phyloP scores from a whole-genome alignment of 2,329 filamentous ascomycete genomes.

The Pseudohalonectria lignicola region DNA sequence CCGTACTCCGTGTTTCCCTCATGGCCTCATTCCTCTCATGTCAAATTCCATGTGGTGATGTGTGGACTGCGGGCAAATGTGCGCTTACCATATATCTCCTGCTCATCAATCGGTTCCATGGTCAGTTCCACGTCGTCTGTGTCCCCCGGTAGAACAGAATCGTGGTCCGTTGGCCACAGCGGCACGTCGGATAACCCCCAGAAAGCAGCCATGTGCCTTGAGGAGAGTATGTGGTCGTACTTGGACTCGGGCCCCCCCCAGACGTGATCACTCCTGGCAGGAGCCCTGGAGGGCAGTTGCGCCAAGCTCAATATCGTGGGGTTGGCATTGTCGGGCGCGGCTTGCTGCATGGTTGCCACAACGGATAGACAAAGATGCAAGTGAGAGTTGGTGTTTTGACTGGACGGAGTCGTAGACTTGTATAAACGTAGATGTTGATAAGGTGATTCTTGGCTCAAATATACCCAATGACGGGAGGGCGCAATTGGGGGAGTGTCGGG shows the following conservation, averaged over 20 bases:
- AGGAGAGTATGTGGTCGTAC: conserved; percentile 34
- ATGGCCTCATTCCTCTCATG: no score
- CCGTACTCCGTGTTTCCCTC: no score
- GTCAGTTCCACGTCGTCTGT: conserved; percentile 48
- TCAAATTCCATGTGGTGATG: no score
- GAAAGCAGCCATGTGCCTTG: conserved; percentile 24
- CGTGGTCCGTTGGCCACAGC: conserved; percentile 7
- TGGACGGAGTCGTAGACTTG: no score
- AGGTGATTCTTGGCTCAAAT: no score
- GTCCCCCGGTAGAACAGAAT: conserved; percentile 15
- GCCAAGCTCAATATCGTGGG: conserved; percentile 83
- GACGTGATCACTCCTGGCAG: conserved; percentile 27
- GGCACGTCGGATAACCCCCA: conserved; percentile 14
- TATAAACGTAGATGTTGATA: no score
- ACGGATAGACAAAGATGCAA: no score
- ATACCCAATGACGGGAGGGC: no score
- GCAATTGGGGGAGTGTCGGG: no score
- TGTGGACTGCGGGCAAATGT: no score
- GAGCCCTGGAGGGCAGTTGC: conserved; percentile 71
- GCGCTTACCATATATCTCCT: conserved; percentile 86
- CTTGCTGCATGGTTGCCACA: conserved; percentile 26
- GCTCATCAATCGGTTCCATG: conserved; percentile 84
- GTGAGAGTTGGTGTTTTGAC: no score
- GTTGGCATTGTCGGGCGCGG: conserved; percentile 65
- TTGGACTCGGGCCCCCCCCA: conserved; percentile 34